phyloP scores from a whole-genome alignment of 352 stramenopile species.

The Pythium aphanidermatum region DNA sequence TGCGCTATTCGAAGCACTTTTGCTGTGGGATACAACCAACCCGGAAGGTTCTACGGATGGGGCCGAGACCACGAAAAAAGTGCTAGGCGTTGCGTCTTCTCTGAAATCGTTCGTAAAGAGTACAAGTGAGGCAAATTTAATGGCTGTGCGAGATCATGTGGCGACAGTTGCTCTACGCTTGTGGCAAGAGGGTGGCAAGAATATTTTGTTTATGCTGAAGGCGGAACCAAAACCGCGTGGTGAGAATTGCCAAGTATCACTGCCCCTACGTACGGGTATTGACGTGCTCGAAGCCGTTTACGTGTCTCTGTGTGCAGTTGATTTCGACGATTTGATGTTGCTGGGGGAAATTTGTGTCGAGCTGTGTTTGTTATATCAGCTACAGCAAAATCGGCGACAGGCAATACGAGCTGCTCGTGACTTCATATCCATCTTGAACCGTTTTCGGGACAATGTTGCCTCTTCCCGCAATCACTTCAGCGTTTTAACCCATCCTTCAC shows the following conservation, averaged over 20 bases:
- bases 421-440: conserved; percentile 30
- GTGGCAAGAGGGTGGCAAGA: conserved; percentile 28
- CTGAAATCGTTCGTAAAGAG: background rate
- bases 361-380: conserved; percentile 30
- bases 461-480: conserved; percentile 30
- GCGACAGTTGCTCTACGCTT: background rate
- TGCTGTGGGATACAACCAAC: too few relatives aligned
- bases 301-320: conserved; percentile 23
- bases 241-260: too few relatives aligned
- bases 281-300: conserved; percentile 35
- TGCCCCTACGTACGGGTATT: too few relatives aligned
- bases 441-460: conserved; percentile 32
- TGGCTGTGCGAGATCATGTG: background rate
- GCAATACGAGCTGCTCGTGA: conserved; percentile 31
- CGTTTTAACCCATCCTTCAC: background rate
- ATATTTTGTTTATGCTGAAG: conserved; percentile 33
- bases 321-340: conserved; percentile 52
- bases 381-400: conserved; percentile 21
- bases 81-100: background rate
- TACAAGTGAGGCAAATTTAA: background rate
- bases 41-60: too few relatives aligned
- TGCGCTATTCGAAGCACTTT: too few relatives aligned
- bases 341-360: conserved; percentile 36
- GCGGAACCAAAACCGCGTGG: background rate
- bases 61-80: too few relatives aligned